Evolutionary conservation across 371 early-diverging fungal species (phyloP).

Genomic region (Mortierella sp.): DNA sequence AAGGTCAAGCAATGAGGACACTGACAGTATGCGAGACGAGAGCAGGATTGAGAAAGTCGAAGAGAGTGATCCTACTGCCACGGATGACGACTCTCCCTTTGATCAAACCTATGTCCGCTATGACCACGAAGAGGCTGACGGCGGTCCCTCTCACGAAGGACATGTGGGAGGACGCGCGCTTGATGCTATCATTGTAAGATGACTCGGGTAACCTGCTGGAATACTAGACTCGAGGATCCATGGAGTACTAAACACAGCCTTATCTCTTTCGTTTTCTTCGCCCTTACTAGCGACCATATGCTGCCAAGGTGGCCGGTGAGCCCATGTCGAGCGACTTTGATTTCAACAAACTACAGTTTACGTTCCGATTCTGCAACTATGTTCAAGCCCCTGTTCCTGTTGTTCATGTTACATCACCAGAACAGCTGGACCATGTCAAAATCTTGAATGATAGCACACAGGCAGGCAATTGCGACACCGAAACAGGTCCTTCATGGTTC

Average conservation of each 20-base stretch:
- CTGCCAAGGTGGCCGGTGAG: conserved; percentile 79
- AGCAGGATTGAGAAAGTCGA: not conserved
- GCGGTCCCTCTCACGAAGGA: conserved; percentile 56
- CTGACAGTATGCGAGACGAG: conserved; percentile 6
- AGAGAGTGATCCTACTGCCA: conserved; percentile 12
- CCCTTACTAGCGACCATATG: conserved; percentile 74
- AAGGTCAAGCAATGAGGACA: conserved; percentile 19
- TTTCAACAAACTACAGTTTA: conserved; percentile 65
- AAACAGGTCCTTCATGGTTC: conserved; percentile 14
- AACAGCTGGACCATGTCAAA: conserved; percentile 20
- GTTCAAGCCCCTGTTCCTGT: conserved; percentile 28
- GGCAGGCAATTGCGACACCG: too few species aligned
- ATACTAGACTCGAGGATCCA: too few species aligned
- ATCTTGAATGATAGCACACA: too few species aligned
- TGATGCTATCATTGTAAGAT: conserved; percentile 76
- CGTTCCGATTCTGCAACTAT: conserved; percentile 61
- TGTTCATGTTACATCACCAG: conserved; percentile 24
- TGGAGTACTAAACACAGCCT: too few species aligned
- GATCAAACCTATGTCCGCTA: conserved; percentile 39
- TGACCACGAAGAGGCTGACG: conserved; percentile 45
- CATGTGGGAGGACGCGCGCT: conserved; percentile 84
- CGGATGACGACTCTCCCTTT: conserved; percentile 34
- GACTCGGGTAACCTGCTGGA: not conserved
- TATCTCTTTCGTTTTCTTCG: not conserved
- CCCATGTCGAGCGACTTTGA: conserved; percentile 72